Percentiles rank a stretch among this genome's conserved stretches.
Evolutionary conservation across 2,329 filamentous ascomycete genomes (phyloP).

Genomic region (Thelonectria olida): DNA sequence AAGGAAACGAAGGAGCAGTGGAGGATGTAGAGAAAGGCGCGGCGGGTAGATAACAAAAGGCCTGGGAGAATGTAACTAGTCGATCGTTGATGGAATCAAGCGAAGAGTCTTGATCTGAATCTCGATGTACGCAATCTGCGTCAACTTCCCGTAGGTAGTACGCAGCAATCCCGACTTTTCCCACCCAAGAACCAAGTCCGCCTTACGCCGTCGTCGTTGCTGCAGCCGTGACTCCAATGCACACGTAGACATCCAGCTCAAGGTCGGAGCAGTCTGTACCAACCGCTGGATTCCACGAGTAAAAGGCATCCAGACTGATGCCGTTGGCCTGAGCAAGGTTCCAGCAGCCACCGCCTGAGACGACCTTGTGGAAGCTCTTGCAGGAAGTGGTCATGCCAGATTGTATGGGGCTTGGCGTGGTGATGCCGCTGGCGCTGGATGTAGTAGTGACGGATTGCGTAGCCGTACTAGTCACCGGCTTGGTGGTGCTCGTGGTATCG

Average conservation of each 20-base stretch:
- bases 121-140: too few species aligned
- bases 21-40: too few species aligned
- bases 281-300: slow-evolving; percentile 13
- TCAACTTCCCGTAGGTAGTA: too few species aligned
- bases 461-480: background rate
- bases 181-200: too few species aligned
- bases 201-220: too few species aligned
- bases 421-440: background rate
- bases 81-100: too few species aligned
- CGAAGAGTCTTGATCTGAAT: too few species aligned
- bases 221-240: background rate
- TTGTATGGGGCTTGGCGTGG: background rate
- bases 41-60: too few species aligned
- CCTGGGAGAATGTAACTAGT: too few species aligned
- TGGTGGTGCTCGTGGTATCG: background rate
- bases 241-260: background rate
- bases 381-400: background rate
- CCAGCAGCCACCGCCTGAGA: background rate
- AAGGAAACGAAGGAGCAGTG: too few species aligned
- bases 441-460: background rate
- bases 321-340: background rate
- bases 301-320: slow-evolving; percentile 9
- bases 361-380: background rate
- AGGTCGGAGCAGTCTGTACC: background rate
- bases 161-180: too few species aligned